Conservation (phyloP, 306 rosid genomes). For the Vicia villosa region DNA sequence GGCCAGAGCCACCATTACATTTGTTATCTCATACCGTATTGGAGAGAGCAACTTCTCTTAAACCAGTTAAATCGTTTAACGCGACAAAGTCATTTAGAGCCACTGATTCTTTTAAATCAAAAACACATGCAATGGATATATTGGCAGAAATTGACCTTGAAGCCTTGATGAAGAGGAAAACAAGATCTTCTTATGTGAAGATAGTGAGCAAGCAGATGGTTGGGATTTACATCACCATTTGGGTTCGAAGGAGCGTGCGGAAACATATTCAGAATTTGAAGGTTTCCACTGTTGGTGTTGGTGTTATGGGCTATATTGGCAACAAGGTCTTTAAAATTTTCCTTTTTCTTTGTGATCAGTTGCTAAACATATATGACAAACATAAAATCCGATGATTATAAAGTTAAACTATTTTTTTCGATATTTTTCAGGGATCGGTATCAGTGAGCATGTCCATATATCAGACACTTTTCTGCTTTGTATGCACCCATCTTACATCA, state of each 20-base stretch:
- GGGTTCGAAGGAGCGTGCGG: constrained; percentile 89
- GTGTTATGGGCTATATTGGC: constrained; percentile 97
- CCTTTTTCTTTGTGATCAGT: background rate
- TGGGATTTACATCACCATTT: constrained; percentile 80
- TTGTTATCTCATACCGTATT: constrained; percentile 52
- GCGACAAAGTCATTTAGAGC: constrained; percentile 60
- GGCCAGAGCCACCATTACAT: constrained; percentile 90
- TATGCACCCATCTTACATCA: constrained; percentile 88
- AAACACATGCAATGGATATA: constrained; percentile 50
- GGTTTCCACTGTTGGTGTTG: constrained; percentile 96
- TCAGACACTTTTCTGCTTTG: constrained; percentile 87
- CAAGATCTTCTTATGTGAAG: constrained; percentile 72
- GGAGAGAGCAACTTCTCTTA: constrained; percentile 63
- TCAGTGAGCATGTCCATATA: constrained; percentile 92
- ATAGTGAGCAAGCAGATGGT: constrained; percentile 97
- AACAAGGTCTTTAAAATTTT: constrained; percentile 66
- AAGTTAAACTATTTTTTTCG: constrained; percentile 27
- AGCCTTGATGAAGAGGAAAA: constrained; percentile 74
- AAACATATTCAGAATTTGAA: constrained; percentile 85
- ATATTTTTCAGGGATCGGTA: constrained; percentile 71
- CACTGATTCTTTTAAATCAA: constrained; percentile 59
- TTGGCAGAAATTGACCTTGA: constrained; percentile 82
- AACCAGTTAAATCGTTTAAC: constrained; percentile 51
- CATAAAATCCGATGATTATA: constrained; percentile 8
- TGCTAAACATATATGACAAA: constrained; percentile 1